These are phyloP conservation scores for Venturia nashicola DNA, from an alignment of 2,329 filamentous ascomycete genomes.

Conservation along the genomic window DNA sequence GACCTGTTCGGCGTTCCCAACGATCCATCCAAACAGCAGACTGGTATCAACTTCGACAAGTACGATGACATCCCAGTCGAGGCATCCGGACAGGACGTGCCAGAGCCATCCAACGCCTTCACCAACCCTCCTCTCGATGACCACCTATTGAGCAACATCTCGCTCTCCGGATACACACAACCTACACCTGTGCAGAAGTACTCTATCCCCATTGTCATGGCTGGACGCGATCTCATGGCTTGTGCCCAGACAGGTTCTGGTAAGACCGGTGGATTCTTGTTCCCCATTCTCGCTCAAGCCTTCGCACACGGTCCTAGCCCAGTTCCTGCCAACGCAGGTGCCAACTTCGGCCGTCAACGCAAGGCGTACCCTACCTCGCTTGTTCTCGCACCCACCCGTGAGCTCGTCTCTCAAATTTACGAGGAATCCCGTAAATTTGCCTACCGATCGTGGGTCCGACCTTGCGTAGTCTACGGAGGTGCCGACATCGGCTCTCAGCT, in stretches of 20 bases:
- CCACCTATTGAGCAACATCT: constrained; percentile 86
- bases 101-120: constrained; percentile 82
- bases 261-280: constrained; percentile 99
- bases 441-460: constrained; percentile 97
- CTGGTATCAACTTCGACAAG: constrained; percentile 99
- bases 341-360: constrained; percentile 76
- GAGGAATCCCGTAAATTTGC: constrained; percentile 97
- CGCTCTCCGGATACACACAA: constrained; percentile 84
- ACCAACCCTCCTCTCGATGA: constrained; percentile 91
- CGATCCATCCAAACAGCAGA: constrained; percentile 90
- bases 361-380: constrained; percentile 96
- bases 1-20: constrained; percentile 88
- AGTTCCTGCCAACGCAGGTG: constrained; percentile 52
- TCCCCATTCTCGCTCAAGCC: constrained; percentile 96
- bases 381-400: constrained; percentile 92
- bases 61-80: constrained; percentile 99
- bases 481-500: constrained; percentile 97
- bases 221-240: constrained; percentile 95
- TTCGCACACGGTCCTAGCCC: constrained; percentile 78
- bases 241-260: constrained; percentile 99
- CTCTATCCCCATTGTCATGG: constrained; percentile 98
- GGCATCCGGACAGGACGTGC: constrained; percentile 85
- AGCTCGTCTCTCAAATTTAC: constrained; percentile 97
- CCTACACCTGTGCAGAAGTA: constrained; percentile 98
- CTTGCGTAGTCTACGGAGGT: constrained; percentile 97